Conservation (phyloP, 768 basidiomycete genomes). For the Lactarius vividus region DNA sequence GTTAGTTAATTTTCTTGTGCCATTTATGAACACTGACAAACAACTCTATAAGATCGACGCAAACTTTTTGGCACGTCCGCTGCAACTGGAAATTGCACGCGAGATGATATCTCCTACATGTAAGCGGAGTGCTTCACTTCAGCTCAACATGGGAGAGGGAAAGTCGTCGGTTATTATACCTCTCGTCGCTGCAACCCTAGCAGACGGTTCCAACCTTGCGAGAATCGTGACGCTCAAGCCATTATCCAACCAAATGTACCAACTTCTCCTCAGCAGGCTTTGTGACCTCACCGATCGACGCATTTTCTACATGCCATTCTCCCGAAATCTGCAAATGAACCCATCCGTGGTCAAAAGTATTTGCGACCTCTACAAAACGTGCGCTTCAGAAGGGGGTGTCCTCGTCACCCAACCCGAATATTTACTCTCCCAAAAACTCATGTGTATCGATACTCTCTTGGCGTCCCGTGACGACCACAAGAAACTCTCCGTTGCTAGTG, state of each 20-base stretch:
- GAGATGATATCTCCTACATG: constrained; percentile 47
- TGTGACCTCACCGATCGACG: constrained; percentile 45
- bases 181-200: constrained; percentile 39
- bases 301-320: constrained; percentile 51
- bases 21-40: background rate
- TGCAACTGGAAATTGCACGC: constrained; percentile 42
- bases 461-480: background rate
- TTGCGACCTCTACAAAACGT: constrained; percentile 37
- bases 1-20: background rate
- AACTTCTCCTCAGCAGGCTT: constrained; percentile 43
- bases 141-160: constrained; percentile 60
- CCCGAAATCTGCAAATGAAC: constrained; percentile 36
- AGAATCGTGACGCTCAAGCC: constrained; percentile 51
- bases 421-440: constrained; percentile 48
- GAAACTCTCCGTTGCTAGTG: background rate
- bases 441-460: constrained; percentile 40
- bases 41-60: constrained; percentile 40
- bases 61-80: constrained; percentile 42
- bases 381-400: constrained; percentile 40
- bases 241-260: constrained; percentile 47
- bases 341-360: constrained; percentile 31
- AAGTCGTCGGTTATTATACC: constrained; percentile 55
- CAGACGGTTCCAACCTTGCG: constrained; percentile 43
- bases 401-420: constrained; percentile 53
- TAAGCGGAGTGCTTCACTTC: constrained; percentile 40